A percentile compares a stretch with the other conserved stretches of the same genome.
These are phyloP conservation scores for Didymosphaeria variabile DNA, from an alignment of 2,329 filamentous ascomycete species.

Conservation along the genomic window DNA sequence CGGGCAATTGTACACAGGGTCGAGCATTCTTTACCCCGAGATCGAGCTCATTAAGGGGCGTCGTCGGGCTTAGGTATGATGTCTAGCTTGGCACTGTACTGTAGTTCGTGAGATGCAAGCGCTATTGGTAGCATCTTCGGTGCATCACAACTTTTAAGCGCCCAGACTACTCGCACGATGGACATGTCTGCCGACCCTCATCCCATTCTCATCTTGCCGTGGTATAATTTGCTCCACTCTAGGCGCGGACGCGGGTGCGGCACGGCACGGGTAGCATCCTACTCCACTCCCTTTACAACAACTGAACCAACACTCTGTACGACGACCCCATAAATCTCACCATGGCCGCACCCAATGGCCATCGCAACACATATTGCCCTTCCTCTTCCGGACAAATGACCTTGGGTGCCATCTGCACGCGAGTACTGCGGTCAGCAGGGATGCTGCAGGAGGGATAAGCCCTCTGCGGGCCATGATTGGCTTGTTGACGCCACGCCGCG, in stretches of 20 bases:
- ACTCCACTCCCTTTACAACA: not conserved
- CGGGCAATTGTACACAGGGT: slow-evolving; percentile 4
- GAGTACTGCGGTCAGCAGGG: slow-evolving; percentile 12
- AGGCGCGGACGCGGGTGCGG: slow-evolving; percentile 5
- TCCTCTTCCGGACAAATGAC: not conserved
- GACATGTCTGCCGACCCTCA: slow-evolving; percentile 9
- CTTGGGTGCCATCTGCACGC: not conserved
- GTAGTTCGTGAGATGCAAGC: slow-evolving; percentile 1
- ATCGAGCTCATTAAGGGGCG: slow-evolving; percentile 1
- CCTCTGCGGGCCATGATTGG: slow-evolving; percentile 29
- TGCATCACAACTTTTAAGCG: slow-evolving; percentile 5
- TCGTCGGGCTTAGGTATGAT: not conserved
- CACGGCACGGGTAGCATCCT: not conserved
- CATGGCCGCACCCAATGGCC: not conserved
- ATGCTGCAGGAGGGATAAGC: slow-evolving; percentile 9
- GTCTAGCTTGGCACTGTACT: not conserved
- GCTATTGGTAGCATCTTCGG: slow-evolving; percentile 8
- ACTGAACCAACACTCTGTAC: not conserved
- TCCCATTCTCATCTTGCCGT: slow-evolving; percentile 6
- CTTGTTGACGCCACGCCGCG: slow-evolving; percentile 29
- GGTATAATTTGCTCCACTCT: slow-evolving; percentile 4
- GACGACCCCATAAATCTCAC: slow-evolving; percentile 3
- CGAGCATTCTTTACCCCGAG: slow-evolving; percentile 7
- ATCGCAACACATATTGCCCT: slow-evolving; percentile 16
- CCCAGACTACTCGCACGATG: not conserved